Evolutionary conservation across 169 alveolate genomes (phyloP), one percentile per base, ranked within the genome.

Genomic region (Babesia divergens): DNA sequence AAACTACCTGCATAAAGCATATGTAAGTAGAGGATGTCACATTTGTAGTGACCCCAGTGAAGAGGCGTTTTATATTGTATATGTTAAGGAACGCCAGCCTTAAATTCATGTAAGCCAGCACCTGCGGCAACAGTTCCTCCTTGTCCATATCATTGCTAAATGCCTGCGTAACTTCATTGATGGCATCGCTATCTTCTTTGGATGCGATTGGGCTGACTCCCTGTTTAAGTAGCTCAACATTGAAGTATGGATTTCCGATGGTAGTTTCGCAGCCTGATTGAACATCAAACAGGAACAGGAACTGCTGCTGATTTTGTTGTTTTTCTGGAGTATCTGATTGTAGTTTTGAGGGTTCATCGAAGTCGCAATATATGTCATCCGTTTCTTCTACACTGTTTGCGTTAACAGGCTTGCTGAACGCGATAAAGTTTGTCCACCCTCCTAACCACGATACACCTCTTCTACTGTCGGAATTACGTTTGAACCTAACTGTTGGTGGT

Each of bases 41-140:
- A 49, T 32, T 65, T 22, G 74, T 22, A 0, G 71, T 49, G 6
- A 82, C 68, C 1, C 86, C 86, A 43, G 43, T 29, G 68, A 77
- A 77, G 20, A 77, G 65, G 26, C 44, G 38, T 37, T 77, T 56
- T 11, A 77, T 34, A 16, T 77, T 77, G 60, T 77, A 77, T 24
- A 77, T 68, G 60, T 77, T 77, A 14, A 77, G 69, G 75, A 77
- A 77, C 4, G 86, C 86, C 53, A 77, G 49, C 29, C 86, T 42
- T 26, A 77, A 59, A 53, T 77, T 77, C 62, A 77, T 77, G 68
- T 77, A 77, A 2, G 82, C 50, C 52, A 77, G 62, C 16, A 77
- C 76, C 47, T 66, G 86, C 40, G 86, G 86, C 35, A 77, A 51
- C 69, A 77, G 40, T 43, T 77, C 86, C 44, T 77, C 86, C 40